Conservation (phyloP, 441 rosid species). For the Eruca vesicaria region DNA sequence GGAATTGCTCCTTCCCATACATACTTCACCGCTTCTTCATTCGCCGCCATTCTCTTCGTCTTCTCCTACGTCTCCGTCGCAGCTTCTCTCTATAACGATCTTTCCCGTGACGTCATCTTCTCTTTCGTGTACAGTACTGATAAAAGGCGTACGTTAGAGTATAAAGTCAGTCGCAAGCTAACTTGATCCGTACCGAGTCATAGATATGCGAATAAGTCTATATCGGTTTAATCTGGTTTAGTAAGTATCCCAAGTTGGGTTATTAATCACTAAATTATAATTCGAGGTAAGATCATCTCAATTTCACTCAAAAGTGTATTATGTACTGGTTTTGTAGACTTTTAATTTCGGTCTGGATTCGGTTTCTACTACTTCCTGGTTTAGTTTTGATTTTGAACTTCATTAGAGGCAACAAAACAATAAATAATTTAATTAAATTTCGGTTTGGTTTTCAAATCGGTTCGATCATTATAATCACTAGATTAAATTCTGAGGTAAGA, state of each 20-base stretch:
- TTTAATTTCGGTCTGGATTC: background rate
- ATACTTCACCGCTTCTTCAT: slow-evolving; percentile 60
- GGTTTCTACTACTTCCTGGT: background rate
- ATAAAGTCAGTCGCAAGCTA: background rate
- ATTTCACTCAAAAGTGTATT: background rate
- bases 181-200: slow-evolving; percentile 16
- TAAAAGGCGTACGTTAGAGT: slow-evolving; percentile 11
- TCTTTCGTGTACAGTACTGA: background rate
- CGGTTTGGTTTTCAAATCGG: background rate
- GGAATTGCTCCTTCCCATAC: slow-evolving; percentile 98
- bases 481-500: background rate
- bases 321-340: background rate
- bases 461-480: background rate
- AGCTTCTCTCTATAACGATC: slow-evolving; percentile 17
- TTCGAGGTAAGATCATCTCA: background rate
- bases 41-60: slow-evolving; percentile 47
- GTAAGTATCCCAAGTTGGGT: background rate
- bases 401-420: background rate
- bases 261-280: background rate
- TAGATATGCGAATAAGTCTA: background rate
- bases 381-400: background rate
- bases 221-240: slow-evolving; percentile 1
- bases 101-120: slow-evolving; percentile 15
- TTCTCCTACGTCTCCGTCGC: background rate
- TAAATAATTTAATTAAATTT: background rate